Evolutionary conservation across 805 yeast genomes (phyloP), one percentile per base, ranked within the genome.

Genomic region (Diddensiella transvaalensis): DNA sequence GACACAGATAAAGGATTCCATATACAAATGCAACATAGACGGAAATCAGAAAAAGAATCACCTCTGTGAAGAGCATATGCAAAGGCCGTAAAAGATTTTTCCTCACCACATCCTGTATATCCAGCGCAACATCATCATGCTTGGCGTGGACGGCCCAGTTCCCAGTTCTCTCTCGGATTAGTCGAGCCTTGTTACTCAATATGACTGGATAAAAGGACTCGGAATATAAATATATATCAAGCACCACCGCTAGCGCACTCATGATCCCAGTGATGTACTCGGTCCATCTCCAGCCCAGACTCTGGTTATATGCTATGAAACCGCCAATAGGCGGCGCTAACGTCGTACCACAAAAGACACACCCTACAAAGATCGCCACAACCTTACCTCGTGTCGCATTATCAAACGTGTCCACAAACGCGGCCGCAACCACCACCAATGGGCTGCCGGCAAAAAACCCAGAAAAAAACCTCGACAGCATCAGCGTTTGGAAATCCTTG

Each of bases 201-300:
- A 86, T 72, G 10, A 79, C 70, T 17, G 87, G 87, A 54, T 81
- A 84, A 61, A 83, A 87, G 1, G 88, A 79, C 46, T 74, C 74
- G 51, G 69, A 69, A 51, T 69, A 69, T 49, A 78, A 70, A 13
- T 83, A 51, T 0, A 69, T 49, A 15, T 71, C 61, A 10, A 68
- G 49, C 1, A 74, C 56, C 1, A 70, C 53, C 10, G 75, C 69
- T 2, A 75, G 65, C 3, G 73, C 66, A 22, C 76, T 75, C 62
- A 83, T 63, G 48, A 85, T 79, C 52, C 86, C 90, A 2, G 82
- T 73, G 47, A 86, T 67, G 63, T 86, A 87, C 54, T 73, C 74
- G 13, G 86, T 76, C 95, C 95, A 87, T 61, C 95, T 73, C 93
- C 95, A 87, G n/a, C 88, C 87, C 40, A 87, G 69, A n/a, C n/a